phyloP scores from a whole-genome alignment of 1,284 basidiomycete species.

The Boletus mariae region DNA sequence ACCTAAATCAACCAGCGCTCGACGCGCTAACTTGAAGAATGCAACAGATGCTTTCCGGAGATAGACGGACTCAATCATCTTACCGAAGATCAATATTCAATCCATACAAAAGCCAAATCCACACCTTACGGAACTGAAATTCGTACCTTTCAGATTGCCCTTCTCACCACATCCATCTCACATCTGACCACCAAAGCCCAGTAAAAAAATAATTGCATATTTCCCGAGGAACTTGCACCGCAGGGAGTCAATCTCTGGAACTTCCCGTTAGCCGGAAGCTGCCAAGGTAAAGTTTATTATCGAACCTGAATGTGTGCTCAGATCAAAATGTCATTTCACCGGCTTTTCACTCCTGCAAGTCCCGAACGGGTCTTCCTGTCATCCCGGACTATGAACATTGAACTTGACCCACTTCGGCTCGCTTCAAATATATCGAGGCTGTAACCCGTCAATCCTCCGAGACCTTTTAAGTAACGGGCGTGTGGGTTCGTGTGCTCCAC shows the following conservation, averaged over 20 bases:
- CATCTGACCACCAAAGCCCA: neutral
- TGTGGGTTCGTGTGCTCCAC: conserved; percentile 22
- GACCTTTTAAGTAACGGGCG: conserved; percentile 21
- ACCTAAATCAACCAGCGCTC: conserved; percentile 15
- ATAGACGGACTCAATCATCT: conserved; percentile 30
- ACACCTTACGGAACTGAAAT: conserved; percentile 32
- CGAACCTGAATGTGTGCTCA: conserved; percentile 26
- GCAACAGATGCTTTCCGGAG: conserved; percentile 27
- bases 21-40: conserved; percentile 4
- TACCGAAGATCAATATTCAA: conserved; percentile 29
- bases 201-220: conserved; percentile 3
- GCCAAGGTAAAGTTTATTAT: conserved; percentile 32
- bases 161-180: conserved; percentile 7
- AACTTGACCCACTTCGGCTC: conserved; percentile 27
- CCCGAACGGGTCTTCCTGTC: conserved; percentile 28
- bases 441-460: conserved; percentile 20
- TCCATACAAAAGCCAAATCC: conserved; percentile 34
- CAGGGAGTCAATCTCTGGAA: conserved; percentile 26
- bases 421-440: conserved; percentile 26
- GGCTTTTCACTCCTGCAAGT: conserved; percentile 22
- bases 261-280: conserved; percentile 25
- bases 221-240: conserved; percentile 20
- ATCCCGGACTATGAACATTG: conserved; percentile 30
- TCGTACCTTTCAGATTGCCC: conserved; percentile 24
- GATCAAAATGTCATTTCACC: conserved; percentile 29